A percentile compares a stretch with the other conserved stretches of the same genome.
Evolutionary conservation across 2,329 filamentous ascomycete genomes (phyloP).

Genomic region (Curvularia sp.): DNA sequence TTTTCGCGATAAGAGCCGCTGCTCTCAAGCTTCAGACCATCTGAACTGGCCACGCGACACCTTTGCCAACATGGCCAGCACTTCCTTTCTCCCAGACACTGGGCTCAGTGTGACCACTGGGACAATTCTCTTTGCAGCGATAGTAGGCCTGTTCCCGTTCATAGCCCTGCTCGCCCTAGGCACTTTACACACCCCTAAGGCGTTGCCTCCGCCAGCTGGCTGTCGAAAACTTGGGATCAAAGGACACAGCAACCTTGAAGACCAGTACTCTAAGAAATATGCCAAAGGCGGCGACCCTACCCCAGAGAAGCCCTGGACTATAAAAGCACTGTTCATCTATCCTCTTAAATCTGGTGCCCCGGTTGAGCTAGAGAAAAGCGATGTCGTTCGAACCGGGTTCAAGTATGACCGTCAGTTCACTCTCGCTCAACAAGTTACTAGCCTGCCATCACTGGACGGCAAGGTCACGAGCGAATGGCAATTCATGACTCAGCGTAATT

Average conservation of each 20-base stretch:
- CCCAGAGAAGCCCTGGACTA: constrained; percentile 46
- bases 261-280: constrained; percentile 64
- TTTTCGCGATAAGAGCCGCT: constrained; percentile 25
- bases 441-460: constrained; percentile 54
- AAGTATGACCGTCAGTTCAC: constrained; percentile 83
- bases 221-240: constrained; percentile 62
- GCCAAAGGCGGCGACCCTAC: constrained; percentile 40
- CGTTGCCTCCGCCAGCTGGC: constrained; percentile 49
- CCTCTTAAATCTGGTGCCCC: constrained; percentile 83
- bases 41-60: constrained; percentile 13
- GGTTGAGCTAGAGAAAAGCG: constrained; percentile 72
- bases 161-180: constrained; percentile 35
- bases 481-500: constrained; percentile 73
- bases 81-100: constrained; percentile 23
- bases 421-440: constrained; percentile 70
- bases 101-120: constrained; percentile 27
- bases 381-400: constrained; percentile 72
- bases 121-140: constrained; percentile 24
- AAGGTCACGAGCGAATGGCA: constrained; percentile 63
- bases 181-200: constrained; percentile 31
- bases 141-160: constrained; percentile 29
- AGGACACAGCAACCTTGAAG: constrained; percentile 60
- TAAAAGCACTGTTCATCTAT: constrained; percentile 79
- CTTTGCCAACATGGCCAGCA: constrained; percentile 24
- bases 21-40: constrained; percentile 4